These are phyloP conservation scores for Thelonectria discophora DNA, from an alignment of 2,329 filamentous ascomycete species.

Conservation along the genomic window DNA sequence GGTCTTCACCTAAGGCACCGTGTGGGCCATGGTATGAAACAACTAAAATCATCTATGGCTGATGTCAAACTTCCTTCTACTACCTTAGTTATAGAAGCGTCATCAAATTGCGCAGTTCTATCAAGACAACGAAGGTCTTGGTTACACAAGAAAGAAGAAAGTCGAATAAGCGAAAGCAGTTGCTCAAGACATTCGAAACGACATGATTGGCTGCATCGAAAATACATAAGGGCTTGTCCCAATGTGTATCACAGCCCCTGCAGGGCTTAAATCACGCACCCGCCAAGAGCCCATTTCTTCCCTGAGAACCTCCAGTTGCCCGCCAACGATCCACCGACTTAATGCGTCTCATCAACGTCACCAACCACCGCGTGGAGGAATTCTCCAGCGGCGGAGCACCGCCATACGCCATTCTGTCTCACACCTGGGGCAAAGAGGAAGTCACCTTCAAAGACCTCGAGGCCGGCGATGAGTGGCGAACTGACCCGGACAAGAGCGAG, in stretches of 20 bases:
- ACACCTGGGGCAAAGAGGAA: conserved; percentile 7
- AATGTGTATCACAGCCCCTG: no score
- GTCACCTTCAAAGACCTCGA: neutral
- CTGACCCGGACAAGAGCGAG: neutral
- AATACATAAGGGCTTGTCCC: no score
- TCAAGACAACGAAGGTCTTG: no score
- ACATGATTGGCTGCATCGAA: neutral
- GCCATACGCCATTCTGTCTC: conserved; percentile 3
- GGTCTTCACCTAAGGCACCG: no score
- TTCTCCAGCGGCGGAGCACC: neutral
- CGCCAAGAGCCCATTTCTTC: no score
- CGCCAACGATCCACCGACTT: neutral
- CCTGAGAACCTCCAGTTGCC: neutral
- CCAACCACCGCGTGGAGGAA: neutral
- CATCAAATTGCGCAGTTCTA: no score
- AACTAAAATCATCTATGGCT: no score
- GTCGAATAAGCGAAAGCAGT: neutral
- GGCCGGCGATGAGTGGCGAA: neutral
- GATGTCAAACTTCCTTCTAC: no score
- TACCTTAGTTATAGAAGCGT: no score
- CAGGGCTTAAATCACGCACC: neutral
- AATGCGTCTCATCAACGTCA: neutral
- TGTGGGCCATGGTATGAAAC: no score
- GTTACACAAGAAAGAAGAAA: no score
- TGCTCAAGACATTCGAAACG: neutral